Evolutionary conservation across 2,329 filamentous ascomycete species (phyloP), one percentile per base, ranked within the genome.

Genomic region (Fusarium nodosum): DNA sequence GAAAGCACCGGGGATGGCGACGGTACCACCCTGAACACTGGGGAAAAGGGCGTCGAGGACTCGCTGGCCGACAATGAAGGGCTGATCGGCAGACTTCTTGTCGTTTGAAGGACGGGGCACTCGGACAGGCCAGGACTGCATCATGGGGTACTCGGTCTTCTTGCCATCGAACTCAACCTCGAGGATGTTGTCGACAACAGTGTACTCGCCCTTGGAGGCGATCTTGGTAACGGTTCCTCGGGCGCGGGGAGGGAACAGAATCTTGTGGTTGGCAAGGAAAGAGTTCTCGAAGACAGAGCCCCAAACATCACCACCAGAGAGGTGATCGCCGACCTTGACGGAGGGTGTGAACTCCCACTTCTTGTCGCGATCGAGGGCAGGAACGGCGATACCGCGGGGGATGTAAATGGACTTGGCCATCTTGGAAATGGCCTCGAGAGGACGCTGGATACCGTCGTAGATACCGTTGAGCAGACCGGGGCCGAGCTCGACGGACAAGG

Each of bases 381-480:
- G 93, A 34, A 94, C 88, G 60, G 92, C 83, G 78, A 99, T 95
- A 81, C 96, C 96, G 75, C 96, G 93, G 76, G 96, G 96, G 71
- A 99, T 99, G 82, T 99, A 99, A 82, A 99, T 99, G 82, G 93
- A 94, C 77, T 93, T 85, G 54, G 94, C 90, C 50, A 87, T 82
- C 41, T 91, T 84, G 74, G 93, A 86, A 77, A 99, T 99, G 72
- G 88, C 90, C 82, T 91, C 91, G 75, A 99, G 90, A 52, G 96
- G 96, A 79, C 96, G 91, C 82, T 99, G 96, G 77, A 99, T 99
- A 84, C 96, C 96, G 81, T 99, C 96, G 86, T 98, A 99, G 81
- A 99, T 99, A 73, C 96, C 97, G 84, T 98, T 95, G 88, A 99
- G 93, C 80, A 99, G 86, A 79, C 96, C 96, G 69, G 96, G 96